A percentile compares a stretch with the other conserved stretches of the same genome.
phyloP scores from a whole-genome alignment of 129 eudicot species.

The Calendula officinalis region DNA sequence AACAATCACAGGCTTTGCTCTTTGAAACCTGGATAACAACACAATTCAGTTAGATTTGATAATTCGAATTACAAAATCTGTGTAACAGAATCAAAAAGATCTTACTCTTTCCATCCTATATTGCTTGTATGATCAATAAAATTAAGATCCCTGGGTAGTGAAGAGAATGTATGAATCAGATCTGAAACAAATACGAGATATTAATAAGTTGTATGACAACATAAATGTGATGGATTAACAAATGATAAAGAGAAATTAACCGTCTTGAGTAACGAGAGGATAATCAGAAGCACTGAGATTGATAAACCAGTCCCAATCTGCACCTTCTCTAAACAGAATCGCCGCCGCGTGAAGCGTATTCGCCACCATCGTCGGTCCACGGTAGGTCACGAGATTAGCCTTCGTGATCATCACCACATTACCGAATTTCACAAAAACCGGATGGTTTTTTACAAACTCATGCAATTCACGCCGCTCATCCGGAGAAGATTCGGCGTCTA shows the following conservation, averaged over 20 bases:
- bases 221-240: background rate
- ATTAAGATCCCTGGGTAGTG: slow-evolving; percentile 74
- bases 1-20: slow-evolving; percentile 78
- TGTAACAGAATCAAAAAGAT: background rate
- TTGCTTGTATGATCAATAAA: slow-evolving; percentile 85
- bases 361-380: slow-evolving; percentile 94
- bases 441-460: slow-evolving; percentile 42
- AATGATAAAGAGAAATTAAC: slow-evolving; percentile 21
- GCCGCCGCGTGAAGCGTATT: slow-evolving; percentile 89
- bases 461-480: slow-evolving; percentile 57
- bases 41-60: slow-evolving; percentile 11
- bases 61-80: background rate
- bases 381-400: slow-evolving; percentile 82
- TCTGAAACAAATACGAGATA: slow-evolving; percentile 32
- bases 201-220: background rate
- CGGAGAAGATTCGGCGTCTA: slow-evolving; percentile 66
- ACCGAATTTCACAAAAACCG: slow-evolving; percentile 43
- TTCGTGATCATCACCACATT: slow-evolving; percentile 83
- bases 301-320: slow-evolving; percentile 88
- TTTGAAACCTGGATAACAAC: slow-evolving; percentile 45
- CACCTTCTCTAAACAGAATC: slow-evolving; percentile 64
- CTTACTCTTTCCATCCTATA: slow-evolving; percentile 94
- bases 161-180: slow-evolving; percentile 69
- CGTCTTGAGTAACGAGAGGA: slow-evolving; percentile 83
- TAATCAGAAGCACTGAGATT: slow-evolving; percentile 87